Base-by-base conservation (phyloP, 129 eudicot genomes). In the Centrapalus pauciflorus region DNA sequence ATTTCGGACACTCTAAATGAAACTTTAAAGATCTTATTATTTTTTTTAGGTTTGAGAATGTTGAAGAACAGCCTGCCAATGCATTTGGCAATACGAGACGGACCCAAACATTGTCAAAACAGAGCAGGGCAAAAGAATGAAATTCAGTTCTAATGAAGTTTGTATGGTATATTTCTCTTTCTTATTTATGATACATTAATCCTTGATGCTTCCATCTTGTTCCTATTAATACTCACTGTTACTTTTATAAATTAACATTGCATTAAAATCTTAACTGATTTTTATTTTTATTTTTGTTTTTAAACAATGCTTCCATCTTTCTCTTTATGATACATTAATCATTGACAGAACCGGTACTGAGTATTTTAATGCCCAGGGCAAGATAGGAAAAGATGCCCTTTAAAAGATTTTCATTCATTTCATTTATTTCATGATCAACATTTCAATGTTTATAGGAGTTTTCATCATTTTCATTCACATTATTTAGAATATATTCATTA, bases 81-180 rank as follows among this genome's bases (percentile, higher is more conserved):
- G 5, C 71, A 23, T 51, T 79, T 41, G 62, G 77, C 60, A 77
- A 65, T 65, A 91, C 87, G 81, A 87, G 94, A 70, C 83, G 73
- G 1, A 66, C 69, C 43, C 90, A 85, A 67, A 43, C 81, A 30
- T 59, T 83, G 16, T 66, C 82, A 28, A 78, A 73, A 34, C 52
- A 29, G 96, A 82, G 25, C 81, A 77, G 12, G 79, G 63, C 30
- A 91, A 91, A 75, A 82, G 77, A 77, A 66, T 74, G 85, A 91
- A 91, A 69, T 23, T 76, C 13, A 76, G 67, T 69, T 66, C 29
- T 52, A 29, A 12, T 60, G 88, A 72, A 43, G 78, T 48, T 69
- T 73, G 66, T 60, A 12, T 8, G 85, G 85, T 82, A 82, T 16
- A n/a, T n/a, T 27, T 55, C 55, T 64, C 62, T 16, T 56, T 43